Evolutionary conservation across 352 stramenopile genomes (phyloP), one percentile per base, ranked within the genome.

Genomic region (Porosira glacialis): DNA sequence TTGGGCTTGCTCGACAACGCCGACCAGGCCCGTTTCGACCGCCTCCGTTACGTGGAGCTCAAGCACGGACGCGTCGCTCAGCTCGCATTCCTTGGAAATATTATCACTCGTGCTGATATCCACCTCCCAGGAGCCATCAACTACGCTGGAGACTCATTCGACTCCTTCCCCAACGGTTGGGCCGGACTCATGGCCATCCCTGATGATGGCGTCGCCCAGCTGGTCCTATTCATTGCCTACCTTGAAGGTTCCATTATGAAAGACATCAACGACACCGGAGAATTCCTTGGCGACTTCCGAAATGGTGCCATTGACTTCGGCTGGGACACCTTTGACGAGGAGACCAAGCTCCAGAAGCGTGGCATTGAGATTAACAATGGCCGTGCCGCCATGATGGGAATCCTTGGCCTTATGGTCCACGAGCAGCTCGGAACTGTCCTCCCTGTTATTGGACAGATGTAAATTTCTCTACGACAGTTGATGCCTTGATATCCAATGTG

Each of bases 331-430:
- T 49, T 49, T 21, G 41, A 49, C n/a, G 41, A 49, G 41, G 41
- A 49, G 41, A 49, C 41, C 41, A 49, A 49, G 41, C 41, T 49
- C 41, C 24, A 13, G 13, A 49, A 49, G 41, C 41, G 41, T 49
- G 41, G 13, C 41, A 49, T 49, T 21, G 41, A 49, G 41, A 13
- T 49, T 19, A 49, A 49, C 41, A 49, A 49, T 19, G 41, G 41
- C 6, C 41, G 41, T 49, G 41, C 41, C 24, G 41, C 41, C 41
- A 49, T 49, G 41, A 49, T 49, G 41, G 41, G 41, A 8, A 49
- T 49, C 41, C 41, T 49, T 49, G 41, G 41, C 17, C 41, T 49
- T 49, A 49, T 49, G 41, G 41, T 49, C 41, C 41, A 49, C 41
- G 41, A 49, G 41, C 13, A 49, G 41, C 17, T 49, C 24, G 41